Base-by-base conservation (phyloP, 306 rosid species). In the Hippophae rhamnoides region DNA sequence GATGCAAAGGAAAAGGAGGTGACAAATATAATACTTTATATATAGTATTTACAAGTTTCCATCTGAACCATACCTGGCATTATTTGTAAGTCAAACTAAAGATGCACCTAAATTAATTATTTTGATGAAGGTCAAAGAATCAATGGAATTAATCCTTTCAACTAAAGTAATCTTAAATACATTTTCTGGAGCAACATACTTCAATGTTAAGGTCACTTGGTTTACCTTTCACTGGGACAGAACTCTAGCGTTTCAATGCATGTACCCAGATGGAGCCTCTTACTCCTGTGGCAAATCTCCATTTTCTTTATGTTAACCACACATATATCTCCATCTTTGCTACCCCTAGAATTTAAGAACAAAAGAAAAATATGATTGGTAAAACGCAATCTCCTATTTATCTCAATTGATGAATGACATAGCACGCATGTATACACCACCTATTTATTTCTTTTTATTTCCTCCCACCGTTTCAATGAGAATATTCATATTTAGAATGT, bases 321-420 rank as follows among this genome's bases (percentile, higher is more conserved):
- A 47, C 92, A 83, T 47, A 92, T 31, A 65, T 92, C 98, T 69
- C 98, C 98, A 60, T 92, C 98, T 74, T 85, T 87, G 82, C 96
- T 87, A 41, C 83, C 98, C 71, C 98, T 92, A 23, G 6, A 81
- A 67, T 65, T 62, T 40, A 61, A 61, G 58, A 5, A 27, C 5
- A 44, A 55, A 59, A 9, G 26, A 7, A 3, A 41, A 23, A 41
- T 13, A 27, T 8, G n/a, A 13, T 46, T 54, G 60, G 52, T 42
- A 46, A 54, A 41, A 65, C 9, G 48, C 14, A 18, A 18, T 18
- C 23, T 18, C 23, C 23, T 18, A 18, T 18, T 18, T 18, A 18
- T 18, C 1, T 18, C 23, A 18, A 18, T 31, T 31, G 38, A 31
- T 31, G 38, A 31, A 31, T 31, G 5, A 31, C 5, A 31, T 2